Evolutionary conservation across 2,329 filamentous ascomycete species (phyloP).

Genomic region (Neodidymelliopsis sp.): DNA sequence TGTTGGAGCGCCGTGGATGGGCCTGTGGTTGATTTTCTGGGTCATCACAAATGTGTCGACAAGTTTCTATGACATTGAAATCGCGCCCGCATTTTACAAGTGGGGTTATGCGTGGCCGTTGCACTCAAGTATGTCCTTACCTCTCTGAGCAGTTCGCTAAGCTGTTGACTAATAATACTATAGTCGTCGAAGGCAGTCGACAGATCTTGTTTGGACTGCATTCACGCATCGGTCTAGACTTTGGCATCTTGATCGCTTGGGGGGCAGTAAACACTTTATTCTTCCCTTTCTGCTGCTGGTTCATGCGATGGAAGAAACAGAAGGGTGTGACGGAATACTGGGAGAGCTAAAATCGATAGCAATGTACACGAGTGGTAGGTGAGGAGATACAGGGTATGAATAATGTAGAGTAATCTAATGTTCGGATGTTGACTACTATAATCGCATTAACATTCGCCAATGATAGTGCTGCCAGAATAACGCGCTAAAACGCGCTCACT

Average conservation of each 20-base stretch:
- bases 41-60: slow-evolving; percentile 71
- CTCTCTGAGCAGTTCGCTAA: slow-evolving; percentile 24
- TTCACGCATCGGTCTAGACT: slow-evolving; percentile 65
- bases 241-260: slow-evolving; percentile 68
- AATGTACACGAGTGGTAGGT: background rate
- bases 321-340: slow-evolving; percentile 24
- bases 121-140: slow-evolving; percentile 56
- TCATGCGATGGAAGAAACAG: slow-evolving; percentile 42
- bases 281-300: slow-evolving; percentile 60
- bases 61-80: slow-evolving; percentile 65
- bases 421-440: too few relatives aligned
- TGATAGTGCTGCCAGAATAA: background rate
- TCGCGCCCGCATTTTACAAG: slow-evolving; percentile 65
- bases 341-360: background rate
- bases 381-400: too few relatives aligned
- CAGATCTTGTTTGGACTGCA: slow-evolving; percentile 69
- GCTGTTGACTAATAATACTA: slow-evolving; percentile 2
- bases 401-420: background rate
- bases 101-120: slow-evolving; percentile 72
- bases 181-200: slow-evolving; percentile 66
- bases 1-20: slow-evolving; percentile 67
- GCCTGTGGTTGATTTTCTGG: slow-evolving; percentile 72
- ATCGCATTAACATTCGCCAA: background rate
- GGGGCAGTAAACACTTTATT: slow-evolving; percentile 59
- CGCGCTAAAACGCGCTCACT: background rate